Conservation (phyloP, 352 stramenopile species). For the Pythium periplocum region DNA sequence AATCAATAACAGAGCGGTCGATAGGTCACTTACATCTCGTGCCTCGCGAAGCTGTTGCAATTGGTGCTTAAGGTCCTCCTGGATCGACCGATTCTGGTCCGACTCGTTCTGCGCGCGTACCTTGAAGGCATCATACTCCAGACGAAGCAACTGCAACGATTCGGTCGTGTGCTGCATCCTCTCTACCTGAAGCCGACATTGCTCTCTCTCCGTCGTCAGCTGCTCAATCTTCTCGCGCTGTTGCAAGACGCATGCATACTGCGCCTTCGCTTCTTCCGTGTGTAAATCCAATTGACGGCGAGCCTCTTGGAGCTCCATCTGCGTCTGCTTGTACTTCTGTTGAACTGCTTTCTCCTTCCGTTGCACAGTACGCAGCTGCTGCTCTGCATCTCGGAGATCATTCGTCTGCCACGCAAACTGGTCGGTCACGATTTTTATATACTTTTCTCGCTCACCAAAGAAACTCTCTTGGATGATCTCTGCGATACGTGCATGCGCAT, state of each 20-base stretch:
- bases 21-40: slow-evolving; percentile 5
- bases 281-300: slow-evolving; percentile 39
- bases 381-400: slow-evolving; percentile 46
- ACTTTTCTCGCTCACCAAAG: slow-evolving; percentile 61
- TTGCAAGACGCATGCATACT: slow-evolving; percentile 25
- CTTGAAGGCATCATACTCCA: slow-evolving; percentile 36
- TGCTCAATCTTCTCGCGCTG: slow-evolving; percentile 18
- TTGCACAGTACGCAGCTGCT: slow-evolving; percentile 34
- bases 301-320: slow-evolving; percentile 33
- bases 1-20: too few species aligned
- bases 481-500: slow-evolving; percentile 40
- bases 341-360: slow-evolving; percentile 34
- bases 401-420: slow-evolving; percentile 69
- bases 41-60: slow-evolving; percentile 28
- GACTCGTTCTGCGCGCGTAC: slow-evolving; percentile 22
- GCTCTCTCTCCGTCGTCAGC: slow-evolving; percentile 30
- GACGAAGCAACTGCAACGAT: slow-evolving; percentile 30
- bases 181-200: slow-evolving; percentile 30
- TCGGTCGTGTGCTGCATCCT: slow-evolving; percentile 19
- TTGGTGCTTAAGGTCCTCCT: slow-evolving; percentile 19
- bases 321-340: slow-evolving; percentile 32
- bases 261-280: slow-evolving; percentile 36
- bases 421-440: slow-evolving; percentile 61
- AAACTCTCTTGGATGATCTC: slow-evolving; percentile 73
- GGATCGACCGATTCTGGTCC: slow-evolving; percentile 13